Evolutionary conservation across 441 rosid genomes (phyloP), one percentile per base, ranked within the genome.

Genomic region (Pelargonium myrrhifolium): DNA sequence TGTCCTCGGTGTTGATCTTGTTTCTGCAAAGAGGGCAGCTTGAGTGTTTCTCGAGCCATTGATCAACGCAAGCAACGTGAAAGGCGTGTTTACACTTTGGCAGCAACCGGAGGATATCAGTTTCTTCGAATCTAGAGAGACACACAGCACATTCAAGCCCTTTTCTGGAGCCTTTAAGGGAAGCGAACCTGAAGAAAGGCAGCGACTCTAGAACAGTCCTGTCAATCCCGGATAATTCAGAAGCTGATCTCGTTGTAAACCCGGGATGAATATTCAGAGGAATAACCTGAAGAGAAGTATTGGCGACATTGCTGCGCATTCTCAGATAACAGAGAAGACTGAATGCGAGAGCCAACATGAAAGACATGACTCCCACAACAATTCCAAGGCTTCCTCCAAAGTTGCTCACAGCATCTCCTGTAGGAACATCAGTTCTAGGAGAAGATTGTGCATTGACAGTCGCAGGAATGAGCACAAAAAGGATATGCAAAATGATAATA

Each of bases 311-410:
- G 6, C 83, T 68, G 75, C 88, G 87, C 70, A 81, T 84, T 76
- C 80, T 87, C 4, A 87, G 88, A 61, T 81, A 90, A 69, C 84
- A 14, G 21, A 93, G 79, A 20, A 87, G 84, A 28, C 82, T 51
- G 53, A 83, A 80, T 9, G 97, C 85, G 10, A 87, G 60, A 0
- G 75, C 12, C 76, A 89, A 86, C 88, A 86, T 81, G 71, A 85
- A 72, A 14, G 81, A 79, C 4, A 92, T 85, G 69, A 92, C 72
- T 71, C 92, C 88, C 6, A 89, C 78, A 18, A 90, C 93, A 24
- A 92, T 82, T 2, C 90, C 87, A 18, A 90, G 83, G 45, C 90
- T 90, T 28, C 96, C 96, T 63, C 75, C 84, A 60, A 90, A 87
- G 76, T 65, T 81, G 20, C 83, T 42, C 15, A 40, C 82, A 1